Percentiles rank a stretch among this genome's conserved stretches.
Conservation (phyloP, 208 protist species). For the Wallacemonas sp. region DNA sequence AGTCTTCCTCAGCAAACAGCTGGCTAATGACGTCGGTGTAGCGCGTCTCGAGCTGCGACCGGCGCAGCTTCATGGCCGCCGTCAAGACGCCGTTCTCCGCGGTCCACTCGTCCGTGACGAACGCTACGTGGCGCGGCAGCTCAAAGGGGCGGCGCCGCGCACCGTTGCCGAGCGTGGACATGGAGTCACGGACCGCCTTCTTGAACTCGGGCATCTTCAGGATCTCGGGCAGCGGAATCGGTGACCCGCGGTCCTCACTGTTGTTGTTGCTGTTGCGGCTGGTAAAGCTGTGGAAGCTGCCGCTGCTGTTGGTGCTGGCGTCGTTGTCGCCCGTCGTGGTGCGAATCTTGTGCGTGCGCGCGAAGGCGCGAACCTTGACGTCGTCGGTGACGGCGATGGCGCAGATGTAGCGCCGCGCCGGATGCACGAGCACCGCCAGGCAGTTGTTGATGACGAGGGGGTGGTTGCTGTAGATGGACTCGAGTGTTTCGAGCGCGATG, state of each 20-base stretch:
- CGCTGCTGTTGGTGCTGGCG: constrained; percentile 9
- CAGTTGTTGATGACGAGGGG: constrained; percentile 37
- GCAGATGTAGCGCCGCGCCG: constrained; percentile 38
- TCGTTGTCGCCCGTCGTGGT: constrained; percentile 11
- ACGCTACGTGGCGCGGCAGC: constrained; percentile 26
- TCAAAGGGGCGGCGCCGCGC: constrained; percentile 42
- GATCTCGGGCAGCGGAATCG: constrained; percentile 23
- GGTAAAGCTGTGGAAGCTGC: background rate
- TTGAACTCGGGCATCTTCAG: constrained; percentile 25
- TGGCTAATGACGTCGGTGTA: constrained; percentile 44
- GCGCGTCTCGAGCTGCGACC: constrained; percentile 35
- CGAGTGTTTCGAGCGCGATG: constrained; percentile 72
- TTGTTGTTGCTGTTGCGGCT: constrained; percentile 4
- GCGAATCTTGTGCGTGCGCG: constrained; percentile 6
- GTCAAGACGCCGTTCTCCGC: constrained; percentile 64
- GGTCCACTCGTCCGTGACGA: constrained; percentile 61
- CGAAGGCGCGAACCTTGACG: constrained; percentile 27
- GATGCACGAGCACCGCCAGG: constrained; percentile 52
- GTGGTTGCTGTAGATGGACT: constrained; percentile 42
- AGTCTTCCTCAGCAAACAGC: constrained; percentile 40
- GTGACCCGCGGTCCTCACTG: no score
- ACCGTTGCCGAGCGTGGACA: constrained; percentile 19
- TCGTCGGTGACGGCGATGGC: constrained; percentile 34
- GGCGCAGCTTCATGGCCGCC: constrained; percentile 63
- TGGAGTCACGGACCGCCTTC: constrained; percentile 23